Percentiles rank a stretch among this genome's conserved stretches.
Conservation (phyloP, 108 stramenopile genomes). For the Poteriospumella lacustris region DNA sequence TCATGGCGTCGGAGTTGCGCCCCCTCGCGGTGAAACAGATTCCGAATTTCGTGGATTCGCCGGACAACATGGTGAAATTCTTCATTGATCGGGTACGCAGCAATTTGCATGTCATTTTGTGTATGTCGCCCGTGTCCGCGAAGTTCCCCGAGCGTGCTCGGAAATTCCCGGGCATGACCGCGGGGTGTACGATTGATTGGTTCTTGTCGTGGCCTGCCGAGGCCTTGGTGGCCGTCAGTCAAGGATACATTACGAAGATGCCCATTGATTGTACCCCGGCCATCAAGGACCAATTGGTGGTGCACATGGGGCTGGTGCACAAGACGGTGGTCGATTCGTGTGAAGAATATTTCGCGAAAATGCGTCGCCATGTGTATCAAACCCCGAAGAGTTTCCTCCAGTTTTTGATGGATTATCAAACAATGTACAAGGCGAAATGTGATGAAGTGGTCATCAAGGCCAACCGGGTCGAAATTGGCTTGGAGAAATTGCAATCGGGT, state of each 20-base stretch:
- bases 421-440: slow-evolving; percentile 38
- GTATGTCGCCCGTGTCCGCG: slow-evolving; percentile 58
- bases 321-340: slow-evolving; percentile 52
- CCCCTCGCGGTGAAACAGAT: slow-evolving; percentile 45
- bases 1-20: slow-evolving; percentile 57
- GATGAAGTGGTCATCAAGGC: slow-evolving; percentile 49
- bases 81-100: slow-evolving; percentile 56
- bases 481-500: slow-evolving; percentile 55
- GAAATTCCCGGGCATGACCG: slow-evolving; percentile 58
- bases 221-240: slow-evolving; percentile 53
- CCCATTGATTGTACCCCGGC: slow-evolving; percentile 42
- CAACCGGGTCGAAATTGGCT: slow-evolving; percentile 48
- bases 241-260: slow-evolving; percentile 28
- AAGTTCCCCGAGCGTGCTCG: slow-evolving; percentile 60
- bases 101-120: slow-evolving; percentile 59
- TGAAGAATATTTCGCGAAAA: slow-evolving; percentile 52
- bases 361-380: slow-evolving; percentile 59
- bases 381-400: slow-evolving; percentile 58
- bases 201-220: slow-evolving; percentile 63
- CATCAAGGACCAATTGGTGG: slow-evolving; percentile 41
- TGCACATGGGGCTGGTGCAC: slow-evolving; percentile 58
- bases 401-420: slow-evolving; percentile 49
- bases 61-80: slow-evolving; percentile 51
- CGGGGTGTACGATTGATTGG: slow-evolving; percentile 59
- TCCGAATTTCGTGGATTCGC: slow-evolving; percentile 57